Conservation (phyloP, 176 grass and related monocot genomes). For the Pharus latifolius region DNA sequence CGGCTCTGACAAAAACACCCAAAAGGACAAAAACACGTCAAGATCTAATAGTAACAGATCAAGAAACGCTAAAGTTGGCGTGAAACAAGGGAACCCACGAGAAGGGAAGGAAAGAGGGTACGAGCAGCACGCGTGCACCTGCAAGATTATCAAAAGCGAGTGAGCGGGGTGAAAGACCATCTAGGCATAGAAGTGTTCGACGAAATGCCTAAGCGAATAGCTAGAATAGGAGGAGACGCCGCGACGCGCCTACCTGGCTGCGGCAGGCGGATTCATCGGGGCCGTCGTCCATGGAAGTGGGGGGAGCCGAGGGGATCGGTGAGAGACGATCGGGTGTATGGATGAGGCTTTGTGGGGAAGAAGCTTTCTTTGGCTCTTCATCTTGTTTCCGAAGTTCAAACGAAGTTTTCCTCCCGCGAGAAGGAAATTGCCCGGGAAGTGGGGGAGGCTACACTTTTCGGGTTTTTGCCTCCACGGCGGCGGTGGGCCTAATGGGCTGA, state of each 20-base stretch:
- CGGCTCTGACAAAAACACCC: conserved; percentile 44
- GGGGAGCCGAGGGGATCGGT: not conserved
- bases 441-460: not conserved
- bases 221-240: not conserved
- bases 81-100: conserved; percentile 20
- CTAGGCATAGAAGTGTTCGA: not conserved
- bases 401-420: not conserved
- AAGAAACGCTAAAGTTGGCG: not conserved
- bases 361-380: not conserved
- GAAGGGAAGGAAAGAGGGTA: conserved; percentile 42
- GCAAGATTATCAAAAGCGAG: not conserved
- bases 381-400: conserved; percentile 3
- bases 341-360: not conserved
- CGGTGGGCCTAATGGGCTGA: not conserved
- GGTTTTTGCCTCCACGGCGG: not conserved
- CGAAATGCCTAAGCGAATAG: not conserved
- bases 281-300: conserved; percentile 9
- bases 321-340: not conserved
- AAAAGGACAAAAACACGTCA: not conserved
- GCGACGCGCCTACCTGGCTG: conserved; percentile 7
- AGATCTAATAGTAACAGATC: not conserved
- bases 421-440: not conserved
- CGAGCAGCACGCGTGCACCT: conserved; percentile 22
- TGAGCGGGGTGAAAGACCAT: not conserved
- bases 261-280: not conserved